These are phyloP conservation scores for Fusarium verticillioides DNA, from an alignment of 2,329 filamentous ascomycete genomes.

Conservation along the genomic window DNA sequence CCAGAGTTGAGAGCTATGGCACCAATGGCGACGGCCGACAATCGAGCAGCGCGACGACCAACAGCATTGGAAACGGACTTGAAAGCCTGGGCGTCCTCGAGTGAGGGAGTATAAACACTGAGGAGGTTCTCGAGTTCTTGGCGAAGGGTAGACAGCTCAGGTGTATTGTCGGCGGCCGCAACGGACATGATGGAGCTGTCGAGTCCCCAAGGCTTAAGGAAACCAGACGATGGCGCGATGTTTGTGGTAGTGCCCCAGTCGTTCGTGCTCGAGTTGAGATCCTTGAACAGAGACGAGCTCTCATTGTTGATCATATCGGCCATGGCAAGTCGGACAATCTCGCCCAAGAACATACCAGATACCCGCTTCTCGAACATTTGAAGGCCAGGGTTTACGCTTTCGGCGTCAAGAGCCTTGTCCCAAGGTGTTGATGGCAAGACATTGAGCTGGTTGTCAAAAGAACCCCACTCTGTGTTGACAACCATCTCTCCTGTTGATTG, in stretches of 20 bases:
- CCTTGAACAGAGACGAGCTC: constrained; percentile 77
- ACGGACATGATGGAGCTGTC: constrained; percentile 92
- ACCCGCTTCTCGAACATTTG: constrained; percentile 99
- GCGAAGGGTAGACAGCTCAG: constrained; percentile 77
- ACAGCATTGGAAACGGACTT: constrained; percentile 85
- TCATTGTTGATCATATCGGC: constrained; percentile 77
- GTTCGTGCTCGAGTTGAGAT: constrained; percentile 77
- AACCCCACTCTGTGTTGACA: constrained; percentile 98
- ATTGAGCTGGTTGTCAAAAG: constrained; percentile 93
- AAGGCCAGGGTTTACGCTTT: constrained; percentile 89
- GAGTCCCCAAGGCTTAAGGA: constrained; percentile 87
- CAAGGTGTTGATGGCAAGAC: constrained; percentile 88
- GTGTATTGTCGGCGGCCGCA: constrained; percentile 81
- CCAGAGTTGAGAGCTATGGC: constrained; percentile 85
- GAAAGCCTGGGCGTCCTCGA: constrained; percentile 89
- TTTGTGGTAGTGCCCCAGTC: constrained; percentile 76
- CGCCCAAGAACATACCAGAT: constrained; percentile 97
- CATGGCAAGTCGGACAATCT: constrained; percentile 85
- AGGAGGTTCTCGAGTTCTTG: constrained; percentile 82
- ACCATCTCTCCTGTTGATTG: constrained; percentile 91
- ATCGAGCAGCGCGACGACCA: constrained; percentile 85
- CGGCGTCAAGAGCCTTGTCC: constrained; percentile 80
- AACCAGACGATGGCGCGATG: constrained; percentile 71
- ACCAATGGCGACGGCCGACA: constrained; percentile 88
- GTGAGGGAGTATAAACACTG: constrained; percentile 78